phyloP scores from a whole-genome alignment of 2,329 filamentous ascomycete species.

The Macrophomina phaseolina region DNA sequence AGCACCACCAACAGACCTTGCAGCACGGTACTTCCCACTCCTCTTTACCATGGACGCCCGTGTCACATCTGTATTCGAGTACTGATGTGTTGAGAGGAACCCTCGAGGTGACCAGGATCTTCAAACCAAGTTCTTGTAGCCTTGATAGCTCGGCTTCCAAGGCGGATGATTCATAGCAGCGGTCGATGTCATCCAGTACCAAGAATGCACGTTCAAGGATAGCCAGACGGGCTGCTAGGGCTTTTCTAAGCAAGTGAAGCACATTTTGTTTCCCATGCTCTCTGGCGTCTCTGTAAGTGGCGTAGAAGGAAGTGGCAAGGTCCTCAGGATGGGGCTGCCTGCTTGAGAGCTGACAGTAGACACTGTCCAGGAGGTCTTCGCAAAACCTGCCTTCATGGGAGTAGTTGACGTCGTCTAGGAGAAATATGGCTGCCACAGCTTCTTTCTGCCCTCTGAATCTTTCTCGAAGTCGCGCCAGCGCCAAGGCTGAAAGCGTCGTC shows the following conservation, averaged over 20 bases:
- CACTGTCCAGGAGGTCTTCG: slow-evolving; percentile 7
- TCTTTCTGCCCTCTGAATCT: not conserved
- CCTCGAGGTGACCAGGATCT: slow-evolving; percentile 1
- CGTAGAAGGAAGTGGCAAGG: not conserved
- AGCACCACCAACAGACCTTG: not conserved
- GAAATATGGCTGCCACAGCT: slow-evolving; percentile 13
- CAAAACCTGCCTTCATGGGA: not conserved
- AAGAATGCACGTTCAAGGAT: slow-evolving; percentile 1
- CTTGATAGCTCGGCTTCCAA: slow-evolving; percentile 3
- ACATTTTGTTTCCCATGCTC: not conserved
- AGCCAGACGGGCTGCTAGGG: not conserved
- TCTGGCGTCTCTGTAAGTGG: not conserved
- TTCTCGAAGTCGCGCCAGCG: not conserved
- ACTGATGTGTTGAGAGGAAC: not conserved
- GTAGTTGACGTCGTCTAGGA: slow-evolving; percentile 4
- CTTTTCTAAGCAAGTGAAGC: slow-evolving; percentile 1
- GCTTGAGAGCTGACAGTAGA: slow-evolving; percentile 11
- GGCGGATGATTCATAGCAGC: not conserved
- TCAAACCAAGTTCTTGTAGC: slow-evolving; percentile 4
- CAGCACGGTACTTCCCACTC: not conserved
- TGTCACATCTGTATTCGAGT: not conserved
- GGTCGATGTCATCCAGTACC: slow-evolving; percentile 19
- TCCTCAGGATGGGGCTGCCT: not conserved
- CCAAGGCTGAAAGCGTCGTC: slow-evolving; percentile 26
- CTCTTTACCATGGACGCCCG: not conserved